Evolutionary conservation across 441 rosid species (phyloP).

Genomic region (Corymbia citriodora): DNA sequence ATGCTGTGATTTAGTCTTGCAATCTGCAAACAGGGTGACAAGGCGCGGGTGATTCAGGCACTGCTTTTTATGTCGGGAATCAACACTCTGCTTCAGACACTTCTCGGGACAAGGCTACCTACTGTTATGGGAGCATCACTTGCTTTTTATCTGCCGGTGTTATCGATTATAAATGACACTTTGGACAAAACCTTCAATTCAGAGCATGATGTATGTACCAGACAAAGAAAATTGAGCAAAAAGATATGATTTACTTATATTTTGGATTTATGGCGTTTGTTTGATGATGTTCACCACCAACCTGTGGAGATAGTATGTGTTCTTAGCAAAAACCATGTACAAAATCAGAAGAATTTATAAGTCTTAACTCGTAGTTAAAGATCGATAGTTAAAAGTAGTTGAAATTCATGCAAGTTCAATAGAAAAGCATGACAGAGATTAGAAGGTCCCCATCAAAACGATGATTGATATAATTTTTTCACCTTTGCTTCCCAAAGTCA

Average conservation of each 20-base stretch:
- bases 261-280: background rate
- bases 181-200: constrained; percentile 32
- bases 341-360: background rate
- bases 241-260: background rate
- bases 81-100: constrained; percentile 82
- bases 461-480: background rate
- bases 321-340: background rate
- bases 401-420: background rate
- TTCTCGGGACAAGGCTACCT: constrained; percentile 85
- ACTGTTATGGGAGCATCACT: constrained; percentile 85
- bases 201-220: constrained; percentile 48
- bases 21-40: constrained; percentile 62
- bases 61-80: constrained; percentile 80
- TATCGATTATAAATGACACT: constrained; percentile 72
- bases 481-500: background rate
- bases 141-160: constrained; percentile 65
- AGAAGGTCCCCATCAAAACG: background rate
- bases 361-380: background rate
- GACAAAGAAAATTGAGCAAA: background rate
- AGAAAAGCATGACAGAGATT: background rate
- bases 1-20: background rate
- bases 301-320: background rate
- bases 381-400: background rate
- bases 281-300: background rate
- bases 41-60: constrained; percentile 75